Evolutionary conservation across 257 asterid genomes (phyloP), one percentile per base, ranked within the genome.

Genomic region (Solanum chmielewskii): DNA sequence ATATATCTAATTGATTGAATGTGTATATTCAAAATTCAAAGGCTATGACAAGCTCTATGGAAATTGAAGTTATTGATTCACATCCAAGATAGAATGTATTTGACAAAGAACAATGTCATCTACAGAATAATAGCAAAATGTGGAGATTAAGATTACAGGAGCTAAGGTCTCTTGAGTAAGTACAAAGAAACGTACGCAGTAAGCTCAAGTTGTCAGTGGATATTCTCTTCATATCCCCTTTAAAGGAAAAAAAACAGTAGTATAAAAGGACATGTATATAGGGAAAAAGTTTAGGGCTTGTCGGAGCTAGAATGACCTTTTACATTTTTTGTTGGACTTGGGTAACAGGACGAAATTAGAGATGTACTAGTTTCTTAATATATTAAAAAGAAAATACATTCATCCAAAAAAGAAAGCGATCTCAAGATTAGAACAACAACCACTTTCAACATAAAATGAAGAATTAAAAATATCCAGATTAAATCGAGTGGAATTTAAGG

Each of bases 71-170:
- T 70, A 68, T 87, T 39, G 90, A 86, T 33, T 74, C 93, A 4
- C 92, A 88, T 89, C 44, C 88, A 8, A 91, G 88, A 83, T 88
- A 89, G 41, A 90, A 87, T 88, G 91, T 88, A 42, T 76, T 88
- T 39, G 83, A 74, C 31, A 88, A 76, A 64, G 64, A 68, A 77
- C 88, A 70, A 70, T 7, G 18, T 11, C 14, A 88, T 69, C 18
- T 75, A 37, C 88, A 86, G 5, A 76, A 59, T 20, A 80, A 86
- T 45, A 80, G 86, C 2, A 93, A 86, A 84, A 44, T 49, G 90
- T 82, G 25, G 76, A 59, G 33, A 69, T 52, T 80, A 92, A 91
- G 90, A 89, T 77, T 70, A 89, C 83, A 87, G 88, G 64, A 74
- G 68, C 88, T 31, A 91, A 86, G 85, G 86, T 86, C 2, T 60